These are phyloP conservation scores for Orbilia brochopaga DNA, from an alignment of 2,329 filamentous ascomycete species.

Conservation along the genomic window DNA sequence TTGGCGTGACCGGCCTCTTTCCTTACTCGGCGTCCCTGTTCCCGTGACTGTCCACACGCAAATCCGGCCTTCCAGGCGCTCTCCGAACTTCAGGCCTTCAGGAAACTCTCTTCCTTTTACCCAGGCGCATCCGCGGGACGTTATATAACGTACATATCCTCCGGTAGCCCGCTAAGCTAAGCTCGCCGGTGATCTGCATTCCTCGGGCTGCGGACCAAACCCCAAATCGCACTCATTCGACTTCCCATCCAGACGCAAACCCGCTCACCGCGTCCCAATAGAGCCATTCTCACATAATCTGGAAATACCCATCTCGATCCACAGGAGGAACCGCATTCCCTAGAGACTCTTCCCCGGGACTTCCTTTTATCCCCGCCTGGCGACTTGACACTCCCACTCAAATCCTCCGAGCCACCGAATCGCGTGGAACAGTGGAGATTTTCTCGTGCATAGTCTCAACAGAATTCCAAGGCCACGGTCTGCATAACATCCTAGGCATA, in stretches of 20 bases:
- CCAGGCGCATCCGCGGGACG: conserved; percentile 44
- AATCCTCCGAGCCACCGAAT: conserved; percentile 46
- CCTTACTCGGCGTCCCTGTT: not conserved
- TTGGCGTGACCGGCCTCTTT: not conserved
- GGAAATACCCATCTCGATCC: conserved; percentile 33
- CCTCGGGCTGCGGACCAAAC: conserved; percentile 30
- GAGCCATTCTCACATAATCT: conserved; percentile 27
- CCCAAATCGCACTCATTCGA: conserved; percentile 36
- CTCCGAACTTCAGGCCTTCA: conserved; percentile 30
- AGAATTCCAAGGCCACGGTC: conserved; percentile 6
- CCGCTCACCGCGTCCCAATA: conserved; percentile 14
- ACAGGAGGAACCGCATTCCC: conserved; percentile 19
- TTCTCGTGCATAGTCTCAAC: conserved; percentile 35
- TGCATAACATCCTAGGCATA: conserved; percentile 33
- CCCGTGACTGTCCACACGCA: conserved; percentile 6
- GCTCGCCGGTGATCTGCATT: conserved; percentile 44
- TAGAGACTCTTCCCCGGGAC: conserved; percentile 18
- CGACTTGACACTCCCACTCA: conserved; percentile 23
- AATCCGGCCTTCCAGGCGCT: conserved; percentile 10
- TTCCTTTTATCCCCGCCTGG: conserved; percentile 18
- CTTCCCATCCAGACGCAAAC: conserved; percentile 24
- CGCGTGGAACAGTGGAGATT: conserved; percentile 13
- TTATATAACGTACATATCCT: conserved; percentile 36
- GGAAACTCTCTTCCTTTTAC: conserved; percentile 17
- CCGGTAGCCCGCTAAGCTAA: conserved; percentile 37